Evolutionary conservation across 495 filamentous ascomycete species (phyloP), one percentile per base, ranked within the genome.

Genomic region (Lepraria neglecta): DNA sequence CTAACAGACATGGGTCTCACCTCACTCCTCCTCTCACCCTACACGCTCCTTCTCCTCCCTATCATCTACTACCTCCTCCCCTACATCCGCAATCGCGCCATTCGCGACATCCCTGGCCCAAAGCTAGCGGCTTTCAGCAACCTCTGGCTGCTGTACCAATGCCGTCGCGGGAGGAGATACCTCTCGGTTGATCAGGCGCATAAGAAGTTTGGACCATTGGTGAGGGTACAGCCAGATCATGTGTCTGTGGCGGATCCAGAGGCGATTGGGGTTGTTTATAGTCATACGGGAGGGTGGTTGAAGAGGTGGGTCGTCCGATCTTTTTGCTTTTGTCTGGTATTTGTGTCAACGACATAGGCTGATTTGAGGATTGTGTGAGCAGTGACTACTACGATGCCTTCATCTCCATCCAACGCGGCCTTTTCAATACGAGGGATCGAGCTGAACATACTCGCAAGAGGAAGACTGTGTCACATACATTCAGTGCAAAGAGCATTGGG

Each of bases 331-430:
- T 7, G 35, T 38, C 12, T 10, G 35, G 7, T 38, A 38, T 38
- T 38, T 38, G 35, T 38, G 7, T 10, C 9, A 11, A 38, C 9
- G 12, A 7, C 7, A 10, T 38, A 10, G 7, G 35, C 35, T 38
- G 35, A 38, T 1, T 11, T 38, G 35, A 10, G 7, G 12, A n/a
- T 21, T 40, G 21, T 6, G 27, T 19, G 24, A 3, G 11, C n/a
- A 87, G 83, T 33, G 83, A 90, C 17, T 96, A 90, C 76, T 96
- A 96, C 69, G 90, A 95, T 70, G 88, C 89, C 52, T 96, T 96
- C 65, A 90, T 95, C 67, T 90, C 87, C 35, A 92, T 96, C 70
- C 80, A 80, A 40, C 84, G 89, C 10, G 91, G 90, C 45, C 78
- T 96, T 28, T 96, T 95, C 88, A 95, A 94, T 75, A 95, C 91